phyloP scores from a whole-genome alignment of 768 basidiomycete species.

The Phaeotremella fagi region DNA sequence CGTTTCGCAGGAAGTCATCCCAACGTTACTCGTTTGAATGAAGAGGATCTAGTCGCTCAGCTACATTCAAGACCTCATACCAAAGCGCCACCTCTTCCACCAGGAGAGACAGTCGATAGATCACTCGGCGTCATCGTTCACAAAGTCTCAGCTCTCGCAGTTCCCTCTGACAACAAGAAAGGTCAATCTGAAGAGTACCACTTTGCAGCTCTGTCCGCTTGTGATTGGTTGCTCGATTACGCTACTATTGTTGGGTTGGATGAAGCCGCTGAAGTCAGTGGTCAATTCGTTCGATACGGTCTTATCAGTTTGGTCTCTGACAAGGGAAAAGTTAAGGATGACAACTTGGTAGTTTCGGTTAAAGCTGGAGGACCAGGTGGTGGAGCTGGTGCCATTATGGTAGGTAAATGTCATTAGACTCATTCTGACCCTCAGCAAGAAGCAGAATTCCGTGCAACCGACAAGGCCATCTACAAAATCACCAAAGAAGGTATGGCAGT shows the following conservation, averaged over 20 bases:
- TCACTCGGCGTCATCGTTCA: slow-evolving; percentile 39
- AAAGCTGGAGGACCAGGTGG: slow-evolving; percentile 37
- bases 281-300: slow-evolving; percentile 93
- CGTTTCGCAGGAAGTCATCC: slow-evolving; percentile 86
- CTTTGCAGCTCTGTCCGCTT: slow-evolving; percentile 77
- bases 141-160: slow-evolving; percentile 36
- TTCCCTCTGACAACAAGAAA: slow-evolving; percentile 50
- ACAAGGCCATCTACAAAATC: slow-evolving; percentile 89
- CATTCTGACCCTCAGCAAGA: slow-evolving; percentile 53
- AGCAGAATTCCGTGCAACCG: slow-evolving; percentile 93
- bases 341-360: slow-evolving; percentile 34
- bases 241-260: slow-evolving; percentile 93
- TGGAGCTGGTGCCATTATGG: slow-evolving; percentile 36
- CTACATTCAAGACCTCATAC: slow-evolving; percentile 20
- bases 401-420: slow-evolving; percentile 10
- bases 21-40: slow-evolving; percentile 60
- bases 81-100: slow-evolving; percentile 8
- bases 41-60: slow-evolving; percentile 71
- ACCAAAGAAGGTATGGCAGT: slow-evolving; percentile 83
- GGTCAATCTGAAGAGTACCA: slow-evolving; percentile 53
- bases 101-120: slow-evolving; percentile 38
- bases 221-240: slow-evolving; percentile 97
- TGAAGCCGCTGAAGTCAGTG: slow-evolving; percentile 95
- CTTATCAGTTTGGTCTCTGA: slow-evolving; percentile 69
- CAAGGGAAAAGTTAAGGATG: slow-evolving; percentile 42